These are phyloP conservation scores for Paramecium octaurelia DNA, from an alignment of 73 alveolate species.

Conservation along the genomic window DNA sequence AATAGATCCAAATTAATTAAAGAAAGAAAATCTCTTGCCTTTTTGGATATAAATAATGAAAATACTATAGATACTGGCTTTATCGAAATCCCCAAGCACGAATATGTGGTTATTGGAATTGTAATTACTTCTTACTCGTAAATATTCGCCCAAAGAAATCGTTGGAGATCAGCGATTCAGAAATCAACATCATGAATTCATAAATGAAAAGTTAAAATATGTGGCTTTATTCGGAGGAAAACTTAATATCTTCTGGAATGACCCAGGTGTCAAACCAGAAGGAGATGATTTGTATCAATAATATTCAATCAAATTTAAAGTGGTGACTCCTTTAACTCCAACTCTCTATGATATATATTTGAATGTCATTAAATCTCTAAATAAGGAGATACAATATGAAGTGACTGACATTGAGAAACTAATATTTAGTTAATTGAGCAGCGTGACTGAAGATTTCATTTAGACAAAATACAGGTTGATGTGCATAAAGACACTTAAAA, in stretches of 20 bases:
- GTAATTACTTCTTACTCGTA: conserved; percentile 31
- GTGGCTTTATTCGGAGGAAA: conserved; percentile 35
- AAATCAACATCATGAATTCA: conserved; percentile 55
- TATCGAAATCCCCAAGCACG: conserved; percentile 54
- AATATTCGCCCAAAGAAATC: conserved; percentile 60
- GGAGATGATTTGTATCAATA: background rate
- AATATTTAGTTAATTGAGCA: conserved; percentile 32
- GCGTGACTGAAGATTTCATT: background rate
- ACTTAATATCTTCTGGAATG: conserved; percentile 29
- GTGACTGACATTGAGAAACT: conserved; percentile 40
- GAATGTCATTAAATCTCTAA: background rate
- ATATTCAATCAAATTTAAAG: background rate
- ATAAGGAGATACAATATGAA: background rate
- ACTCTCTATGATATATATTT: conserved; percentile 44
- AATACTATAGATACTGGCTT: background rate
- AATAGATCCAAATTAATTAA: conserved; percentile 34
- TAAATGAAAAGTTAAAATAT: conserved; percentile 51
- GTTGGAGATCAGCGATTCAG: conserved; percentile 40
- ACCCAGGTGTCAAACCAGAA: conserved; percentile 36
- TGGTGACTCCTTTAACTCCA: conserved; percentile 51
- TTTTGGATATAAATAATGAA: conserved; percentile 53
- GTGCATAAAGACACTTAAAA: conserved; percentile 47
- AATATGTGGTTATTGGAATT: conserved; percentile 52
- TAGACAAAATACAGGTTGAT: conserved; percentile 35
- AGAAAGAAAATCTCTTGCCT: conserved; percentile 28